Base-by-base conservation (phyloP, 805 yeast species). In the Yamadazyma sp. region DNA sequence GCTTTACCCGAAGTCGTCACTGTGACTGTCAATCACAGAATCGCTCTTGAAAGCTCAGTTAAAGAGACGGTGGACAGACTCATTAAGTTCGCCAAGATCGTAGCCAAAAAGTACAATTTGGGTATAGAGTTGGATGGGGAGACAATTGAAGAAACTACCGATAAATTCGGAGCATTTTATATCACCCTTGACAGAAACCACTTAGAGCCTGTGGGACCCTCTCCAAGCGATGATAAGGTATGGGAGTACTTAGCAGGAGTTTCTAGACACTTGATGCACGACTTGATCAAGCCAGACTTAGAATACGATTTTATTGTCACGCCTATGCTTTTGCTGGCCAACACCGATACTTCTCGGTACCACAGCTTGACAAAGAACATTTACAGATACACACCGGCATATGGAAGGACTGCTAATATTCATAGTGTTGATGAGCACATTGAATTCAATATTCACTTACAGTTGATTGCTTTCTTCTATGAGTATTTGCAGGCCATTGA, bases 201-300 rank as follows among this genome's bases (percentile, higher is more conserved):
- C 3, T 50, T 74, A 19, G 70, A 63, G 18, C 69, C 74, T n/a
- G 72, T 78, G 1, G 77, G 76, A 3, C 53, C 60, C 6, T 57
- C 77, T 3, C 77, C 78, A 6, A 44, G 53, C 21, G 71, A 67
- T 25, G 62, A 59, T 1, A 34, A 13, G 19, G 58, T 67, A 10
- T 83, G 86, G 85, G 62, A 65, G 10, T 48, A 63, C 20, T 69
- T 84, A 38, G 73, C 83, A 0, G 91, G 91, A 9, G 70, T 82
- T 12, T 64, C 80, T 24, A 73, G 81, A 45, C 73, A 77, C 41
- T 71, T 84, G 32, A 77, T 75, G 51, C 86, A 82, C 55, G 81
- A 80, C 26, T 53, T 71, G 41, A 67, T 67, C 4, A 64, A 65
- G 46, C 53, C 62, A 4, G 55, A 58, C n/a, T 33, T 49, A 32